Base-by-base conservation (phyloP, 208 protist species). In the Acanthamoeba lenticulata region DNA sequence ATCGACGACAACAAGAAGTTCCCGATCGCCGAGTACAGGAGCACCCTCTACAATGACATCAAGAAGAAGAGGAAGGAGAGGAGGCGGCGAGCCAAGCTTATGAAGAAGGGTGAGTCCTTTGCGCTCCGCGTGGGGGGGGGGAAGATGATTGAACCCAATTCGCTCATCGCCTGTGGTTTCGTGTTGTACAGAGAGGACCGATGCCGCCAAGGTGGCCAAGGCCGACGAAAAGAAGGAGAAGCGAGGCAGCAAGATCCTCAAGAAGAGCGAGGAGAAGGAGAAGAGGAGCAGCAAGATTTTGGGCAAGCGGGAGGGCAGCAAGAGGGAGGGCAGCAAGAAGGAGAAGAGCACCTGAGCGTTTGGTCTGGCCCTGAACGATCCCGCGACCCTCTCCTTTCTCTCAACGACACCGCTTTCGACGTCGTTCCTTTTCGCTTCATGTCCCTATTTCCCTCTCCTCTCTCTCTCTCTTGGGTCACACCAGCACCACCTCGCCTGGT, bases 1-100 rank as follows among this genome's bases (percentile, higher is more conserved):
- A 97, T 99, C 74, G 98, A 98, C 42, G 98, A 99, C 95, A 97
- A 99, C 95, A 98, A 97, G n/a, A 99, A 98, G 86, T 98, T 98
- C 96, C 98, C 98, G 4, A 95, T 99, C 77, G 96, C 97, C 77
- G 98, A 99, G 94, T 99, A 99, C 96, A 97, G 98, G 24, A 98
- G 98, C 81, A 96, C 96, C 27, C 96, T 99, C 21, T 99, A 99
- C 85, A 81, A 93, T 34, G 89, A 93, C 65, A 93, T 93, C 89
- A 93, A 93, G 49, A 74, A 81, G 65, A 81, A 74, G 45, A 74
- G 89, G 42, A 93, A 93, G 65, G 89, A 93, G 42, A 93, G 65
- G 27, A 74, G 89, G 89, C 24, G 89, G 2, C 42, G 89, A 40
- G 65, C 62, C 57, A 93, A 93, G 49, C 57, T 67, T 3, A 36